Percentiles rank a stretch among this genome's conserved stretches.
phyloP scores from a whole-genome alignment of 352 stramenopile species.

The Globisporangium rhizosaccharum region DNA sequence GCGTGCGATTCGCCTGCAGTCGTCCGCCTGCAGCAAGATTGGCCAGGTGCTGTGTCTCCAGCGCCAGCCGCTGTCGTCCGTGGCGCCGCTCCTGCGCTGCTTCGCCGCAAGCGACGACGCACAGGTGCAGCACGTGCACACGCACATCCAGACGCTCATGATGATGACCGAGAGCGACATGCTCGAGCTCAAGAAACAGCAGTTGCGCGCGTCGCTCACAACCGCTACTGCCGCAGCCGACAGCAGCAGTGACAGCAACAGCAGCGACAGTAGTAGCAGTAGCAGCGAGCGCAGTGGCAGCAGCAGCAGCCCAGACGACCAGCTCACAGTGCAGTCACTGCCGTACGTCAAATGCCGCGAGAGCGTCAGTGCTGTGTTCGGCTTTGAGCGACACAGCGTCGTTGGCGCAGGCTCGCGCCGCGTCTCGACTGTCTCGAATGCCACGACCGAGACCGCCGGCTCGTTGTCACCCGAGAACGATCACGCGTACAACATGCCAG shows the following conservation, averaged over 20 bases:
- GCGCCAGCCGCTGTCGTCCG: slow-evolving; percentile 21
- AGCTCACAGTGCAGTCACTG: slow-evolving; percentile 54
- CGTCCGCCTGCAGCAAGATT: slow-evolving; percentile 27
- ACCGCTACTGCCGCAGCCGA: neutral
- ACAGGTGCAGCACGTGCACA: neutral
- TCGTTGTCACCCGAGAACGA: slow-evolving; percentile 23
- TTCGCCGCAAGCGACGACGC: slow-evolving; percentile 15
- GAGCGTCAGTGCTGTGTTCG: slow-evolving; percentile 47
- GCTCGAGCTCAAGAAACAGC: slow-evolving; percentile 6
- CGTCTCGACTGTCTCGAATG: slow-evolving; percentile 38
- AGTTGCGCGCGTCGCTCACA: slow-evolving; percentile 2
- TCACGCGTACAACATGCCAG: slow-evolving; percentile 34
- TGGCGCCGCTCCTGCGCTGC: slow-evolving; percentile 9
- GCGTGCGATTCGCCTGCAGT: slow-evolving; percentile 1
- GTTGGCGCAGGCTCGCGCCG: slow-evolving; percentile 23
- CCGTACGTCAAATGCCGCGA: slow-evolving; percentile 64
- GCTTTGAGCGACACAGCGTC: slow-evolving; percentile 32
- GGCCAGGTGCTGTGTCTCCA: slow-evolving; percentile 52
- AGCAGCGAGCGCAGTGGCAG: neutral
- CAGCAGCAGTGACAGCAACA: neutral
- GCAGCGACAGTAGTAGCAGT: neutral
- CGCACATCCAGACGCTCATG: slow-evolving; percentile 2
- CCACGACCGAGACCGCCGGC: slow-evolving; percentile 18
- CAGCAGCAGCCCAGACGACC: neutral
- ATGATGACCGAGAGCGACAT: slow-evolving; percentile 13